phyloP scores from a whole-genome alignment of 108 stramenopile genomes.

The Nitzschia sp. region DNA sequence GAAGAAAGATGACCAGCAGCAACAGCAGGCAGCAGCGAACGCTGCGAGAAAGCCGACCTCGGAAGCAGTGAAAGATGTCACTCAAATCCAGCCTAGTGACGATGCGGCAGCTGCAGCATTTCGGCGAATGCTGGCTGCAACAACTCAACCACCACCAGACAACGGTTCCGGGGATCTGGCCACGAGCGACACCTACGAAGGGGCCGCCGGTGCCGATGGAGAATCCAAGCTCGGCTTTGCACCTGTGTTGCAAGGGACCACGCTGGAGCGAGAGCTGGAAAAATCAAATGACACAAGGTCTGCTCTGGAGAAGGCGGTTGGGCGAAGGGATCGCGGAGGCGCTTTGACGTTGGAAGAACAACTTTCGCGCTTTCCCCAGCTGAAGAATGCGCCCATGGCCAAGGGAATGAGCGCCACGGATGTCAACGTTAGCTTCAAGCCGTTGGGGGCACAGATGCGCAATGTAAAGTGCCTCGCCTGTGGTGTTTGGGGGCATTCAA shows the following conservation, averaged over 20 bases:
- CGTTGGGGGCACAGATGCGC: conserved; percentile 62
- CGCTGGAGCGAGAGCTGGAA: conserved; percentile 18
- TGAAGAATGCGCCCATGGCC: conserved; percentile 81
- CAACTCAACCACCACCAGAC: no score
- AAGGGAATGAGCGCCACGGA: conserved; percentile 43
- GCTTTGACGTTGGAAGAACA: conserved; percentile 68
- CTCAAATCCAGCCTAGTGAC: conserved; percentile 67
- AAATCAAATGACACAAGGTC: conserved; percentile 24
- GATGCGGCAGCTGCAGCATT: conserved; percentile 85
- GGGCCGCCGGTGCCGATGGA: background rate
- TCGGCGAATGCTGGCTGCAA: conserved; percentile 69
- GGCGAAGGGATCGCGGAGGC: conserved; percentile 50
- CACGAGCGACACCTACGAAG: conserved; percentile 1
- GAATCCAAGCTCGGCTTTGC: conserved; percentile 19
- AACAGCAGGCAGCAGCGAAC: conserved; percentile 1
- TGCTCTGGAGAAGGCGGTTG: conserved; percentile 82
- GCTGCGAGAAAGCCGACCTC: background rate
- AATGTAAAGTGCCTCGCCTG: conserved; percentile 82
- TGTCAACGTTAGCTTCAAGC: conserved; percentile 73
- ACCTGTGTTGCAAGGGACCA: conserved; percentile 40
- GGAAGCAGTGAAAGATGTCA: conserved; percentile 11
- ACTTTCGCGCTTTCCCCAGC: conserved; percentile 76
- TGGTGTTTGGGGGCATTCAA: conserved; percentile 80
- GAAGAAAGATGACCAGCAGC: conserved; percentile 14
- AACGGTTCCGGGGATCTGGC: background rate